Conservation (phyloP, 2,329 filamentous ascomycete species). For the Neopestalotiopsis rosae region DNA sequence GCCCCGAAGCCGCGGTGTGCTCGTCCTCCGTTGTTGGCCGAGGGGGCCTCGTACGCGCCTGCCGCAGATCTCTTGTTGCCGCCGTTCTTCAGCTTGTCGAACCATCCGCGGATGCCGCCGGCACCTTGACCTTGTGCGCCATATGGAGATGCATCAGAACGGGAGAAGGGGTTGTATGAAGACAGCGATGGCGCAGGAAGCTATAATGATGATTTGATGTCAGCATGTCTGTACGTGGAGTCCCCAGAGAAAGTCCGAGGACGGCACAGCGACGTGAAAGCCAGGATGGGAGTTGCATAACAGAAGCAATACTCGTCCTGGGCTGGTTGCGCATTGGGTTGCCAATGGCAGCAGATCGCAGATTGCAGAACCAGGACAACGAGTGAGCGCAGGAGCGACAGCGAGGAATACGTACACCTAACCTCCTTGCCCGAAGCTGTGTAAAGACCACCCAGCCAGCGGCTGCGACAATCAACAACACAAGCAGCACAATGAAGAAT, state of each 20-base stretch:
- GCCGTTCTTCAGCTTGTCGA: conserved; percentile 72
- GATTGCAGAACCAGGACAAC: not conserved
- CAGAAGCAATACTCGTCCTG: not conserved
- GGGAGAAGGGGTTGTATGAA: conserved; percentile 75
- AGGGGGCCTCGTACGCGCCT: conserved; percentile 72
- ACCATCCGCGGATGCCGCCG: conserved; percentile 73
- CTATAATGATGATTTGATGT: conserved; percentile 37
- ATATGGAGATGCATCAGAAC: conserved; percentile 49
- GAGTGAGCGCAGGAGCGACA: not conserved
- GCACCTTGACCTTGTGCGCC: conserved; percentile 59
- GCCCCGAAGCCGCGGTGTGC: conserved; percentile 66
- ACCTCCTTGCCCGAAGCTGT: conserved; percentile 72
- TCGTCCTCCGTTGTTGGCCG: conserved; percentile 43
- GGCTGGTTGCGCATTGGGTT: not conserved
- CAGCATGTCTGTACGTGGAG: not conserved
- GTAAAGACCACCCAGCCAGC: conserved; percentile 74
- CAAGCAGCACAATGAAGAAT: conserved; percentile 74
- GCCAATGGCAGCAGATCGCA: not conserved
- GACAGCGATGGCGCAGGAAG: conserved; percentile 72
- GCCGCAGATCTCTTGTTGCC: conserved; percentile 68
- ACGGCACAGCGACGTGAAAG: not conserved
- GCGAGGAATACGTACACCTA: conserved; percentile 61
- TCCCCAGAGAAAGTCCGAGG: not conserved
- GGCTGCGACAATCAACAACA: conserved; percentile 62
- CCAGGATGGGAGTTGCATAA: not conserved